A percentile compares a stretch with the other conserved stretches of the same genome.
These are phyloP conservation scores for Daldinia sp. DNA, from an alignment of 2,329 filamentous ascomycete species.

Conservation along the genomic window DNA sequence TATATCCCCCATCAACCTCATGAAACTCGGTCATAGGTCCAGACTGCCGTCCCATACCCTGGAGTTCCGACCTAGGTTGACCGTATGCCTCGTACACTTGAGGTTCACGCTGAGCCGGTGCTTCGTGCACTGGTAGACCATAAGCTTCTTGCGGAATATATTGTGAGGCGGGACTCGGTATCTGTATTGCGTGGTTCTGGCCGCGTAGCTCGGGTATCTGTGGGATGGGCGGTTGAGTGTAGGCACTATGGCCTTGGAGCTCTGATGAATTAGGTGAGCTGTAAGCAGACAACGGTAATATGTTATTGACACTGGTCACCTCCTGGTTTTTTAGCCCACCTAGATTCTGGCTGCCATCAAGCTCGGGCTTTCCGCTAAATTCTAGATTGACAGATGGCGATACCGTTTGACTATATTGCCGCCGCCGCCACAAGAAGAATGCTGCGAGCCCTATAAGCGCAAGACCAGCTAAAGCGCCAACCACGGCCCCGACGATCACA, in stretches of 20 bases:
- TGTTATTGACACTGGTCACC: constrained; percentile 29
- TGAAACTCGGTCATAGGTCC: constrained; percentile 39
- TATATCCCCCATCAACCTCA: constrained; percentile 40
- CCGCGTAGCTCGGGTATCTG: constrained; percentile 36
- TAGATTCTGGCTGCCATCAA: constrained; percentile 39
- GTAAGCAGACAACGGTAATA: constrained; percentile 41
- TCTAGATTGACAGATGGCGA: neutral
- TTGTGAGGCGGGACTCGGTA: neutral
- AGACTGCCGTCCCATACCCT: constrained; percentile 41
- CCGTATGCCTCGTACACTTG: constrained; percentile 33
- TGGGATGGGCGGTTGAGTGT: constrained; percentile 15
- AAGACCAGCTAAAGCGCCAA: constrained; percentile 47
- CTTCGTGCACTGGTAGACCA: constrained; percentile 39
- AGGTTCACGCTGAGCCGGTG: constrained; percentile 29
- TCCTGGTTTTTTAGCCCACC: constrained; percentile 22
- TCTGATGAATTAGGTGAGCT: constrained; percentile 32
- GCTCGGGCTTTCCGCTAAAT: constrained; percentile 39
- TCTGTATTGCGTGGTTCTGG: constrained; percentile 26
- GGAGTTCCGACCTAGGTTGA: constrained; percentile 37
- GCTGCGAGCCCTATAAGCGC: constrained; percentile 44
- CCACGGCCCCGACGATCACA: constrained; percentile 46
- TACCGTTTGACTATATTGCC: constrained; percentile 15
- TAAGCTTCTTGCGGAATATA: constrained; percentile 32
- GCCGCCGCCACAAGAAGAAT: constrained; percentile 49
- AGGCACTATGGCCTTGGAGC: constrained; percentile 26